phyloP scores from a whole-genome alignment of 2,329 filamentous ascomycete species.

The Conoideocrella luteorostrata region DNA sequence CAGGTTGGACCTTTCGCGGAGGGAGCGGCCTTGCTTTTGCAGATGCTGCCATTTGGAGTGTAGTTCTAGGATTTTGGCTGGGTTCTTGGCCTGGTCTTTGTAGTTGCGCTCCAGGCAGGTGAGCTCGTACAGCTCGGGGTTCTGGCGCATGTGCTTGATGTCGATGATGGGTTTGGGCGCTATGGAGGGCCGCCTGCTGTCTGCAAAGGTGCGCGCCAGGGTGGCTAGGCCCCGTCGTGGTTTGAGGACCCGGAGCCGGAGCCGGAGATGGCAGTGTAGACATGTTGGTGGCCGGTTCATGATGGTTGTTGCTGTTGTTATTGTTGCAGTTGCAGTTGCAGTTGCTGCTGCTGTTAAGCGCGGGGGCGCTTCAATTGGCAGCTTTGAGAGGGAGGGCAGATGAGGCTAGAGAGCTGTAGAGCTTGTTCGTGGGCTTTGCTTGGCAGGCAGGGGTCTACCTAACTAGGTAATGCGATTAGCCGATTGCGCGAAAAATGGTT shows the following conservation, averaged over 20 bases:
- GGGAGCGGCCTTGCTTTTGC: slow-evolving; percentile 51
- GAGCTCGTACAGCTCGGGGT: slow-evolving; percentile 70
- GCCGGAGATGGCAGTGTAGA: slow-evolving; percentile 16
- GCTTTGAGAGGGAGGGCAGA: too few relatives aligned
- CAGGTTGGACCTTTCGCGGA: slow-evolving; percentile 61
- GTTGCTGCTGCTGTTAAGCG: neutral
- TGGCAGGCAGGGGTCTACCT: neutral
- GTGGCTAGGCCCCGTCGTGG: too few relatives aligned
- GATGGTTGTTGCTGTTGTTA: slow-evolving; percentile 13
- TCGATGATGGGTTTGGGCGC: slow-evolving; percentile 77
- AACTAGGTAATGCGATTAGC: slow-evolving; percentile 11
- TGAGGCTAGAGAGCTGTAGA: slow-evolving; percentile 9
- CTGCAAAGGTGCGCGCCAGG: slow-evolving; percentile 17
- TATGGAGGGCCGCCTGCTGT: slow-evolving; percentile 51
- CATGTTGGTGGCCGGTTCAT: slow-evolving; percentile 26
- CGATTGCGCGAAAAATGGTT: too few relatives aligned
- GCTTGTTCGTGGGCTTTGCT: neutral
- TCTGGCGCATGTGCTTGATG: slow-evolving; percentile 83
- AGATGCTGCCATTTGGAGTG: slow-evolving; percentile 53
- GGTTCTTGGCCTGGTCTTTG: slow-evolving; percentile 45
- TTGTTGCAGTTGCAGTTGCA: neutral
- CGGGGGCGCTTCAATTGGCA: too few relatives aligned
- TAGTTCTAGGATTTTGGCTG: slow-evolving; percentile 48
- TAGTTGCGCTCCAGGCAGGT: slow-evolving; percentile 89
- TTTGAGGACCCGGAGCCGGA: neutral